Conservation (phyloP, 2,329 filamentous ascomycete species). For the Neofusicoccum cordaticola region DNA sequence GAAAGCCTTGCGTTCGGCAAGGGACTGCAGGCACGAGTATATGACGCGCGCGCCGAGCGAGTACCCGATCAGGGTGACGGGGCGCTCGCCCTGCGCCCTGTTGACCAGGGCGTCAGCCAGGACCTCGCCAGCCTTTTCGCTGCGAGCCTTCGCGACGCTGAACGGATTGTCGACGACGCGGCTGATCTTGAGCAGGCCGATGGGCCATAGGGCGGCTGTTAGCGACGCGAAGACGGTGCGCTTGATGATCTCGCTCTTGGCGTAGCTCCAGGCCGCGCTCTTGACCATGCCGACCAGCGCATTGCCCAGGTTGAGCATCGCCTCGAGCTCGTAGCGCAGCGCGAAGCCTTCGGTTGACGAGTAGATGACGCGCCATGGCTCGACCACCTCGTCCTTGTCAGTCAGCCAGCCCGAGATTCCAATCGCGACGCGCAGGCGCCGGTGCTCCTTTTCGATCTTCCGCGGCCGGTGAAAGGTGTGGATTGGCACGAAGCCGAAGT, state of each 20-base stretch:
- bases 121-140: conserved; percentile 75
- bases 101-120: conserved; percentile 81
- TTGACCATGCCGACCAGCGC: conserved; percentile 75
- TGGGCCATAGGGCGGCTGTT: conserved; percentile 49
- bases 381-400: conserved; percentile 65
- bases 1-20: conserved; percentile 77
- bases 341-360: conserved; percentile 74
- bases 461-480: conserved; percentile 21
- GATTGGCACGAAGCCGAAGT: conserved; percentile 71
- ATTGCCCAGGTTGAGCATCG: conserved; percentile 73
- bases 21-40: conserved; percentile 72
- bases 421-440: conserved; percentile 71
- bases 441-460: conserved; percentile 50
- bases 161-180: conserved; percentile 78
- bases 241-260: conserved; percentile 72
- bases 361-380: conserved; percentile 73
- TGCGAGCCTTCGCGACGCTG: conserved; percentile 69
- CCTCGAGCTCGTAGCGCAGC: conserved; percentile 77
- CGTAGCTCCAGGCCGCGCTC: conserved; percentile 75
- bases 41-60: conserved; percentile 79
- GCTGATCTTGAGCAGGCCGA: conserved; percentile 46
- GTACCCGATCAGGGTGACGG: conserved; percentile 78
- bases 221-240: conserved; percentile 50
- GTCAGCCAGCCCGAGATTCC: conserved; percentile 80
- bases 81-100: conserved; percentile 75